Conservation (phyloP, 2,329 filamentous ascomycete species). For the Claviceps capensis region DNA sequence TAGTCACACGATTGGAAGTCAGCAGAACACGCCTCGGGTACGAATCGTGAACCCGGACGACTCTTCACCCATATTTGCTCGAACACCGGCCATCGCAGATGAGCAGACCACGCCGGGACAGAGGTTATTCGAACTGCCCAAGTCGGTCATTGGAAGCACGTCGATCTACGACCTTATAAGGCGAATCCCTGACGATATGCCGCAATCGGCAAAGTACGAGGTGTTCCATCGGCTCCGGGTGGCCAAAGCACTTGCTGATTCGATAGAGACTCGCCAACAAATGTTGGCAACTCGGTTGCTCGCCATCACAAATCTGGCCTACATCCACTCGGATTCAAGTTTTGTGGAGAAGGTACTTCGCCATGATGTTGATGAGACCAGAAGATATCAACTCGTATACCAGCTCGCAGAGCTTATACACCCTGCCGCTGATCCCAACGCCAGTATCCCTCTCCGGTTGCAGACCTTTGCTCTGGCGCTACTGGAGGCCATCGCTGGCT, state of each 20-base stretch:
- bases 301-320: conserved; percentile 81
- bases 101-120: conserved; percentile 28
- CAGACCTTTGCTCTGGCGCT: conserved; percentile 73
- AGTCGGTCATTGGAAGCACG: conserved; percentile 35
- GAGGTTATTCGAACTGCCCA: conserved; percentile 51
- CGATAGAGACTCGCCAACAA: conserved; percentile 53
- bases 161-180: conserved; percentile 44
- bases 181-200: conserved; percentile 48
- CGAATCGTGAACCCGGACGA: conserved; percentile 23
- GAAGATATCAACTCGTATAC: conserved; percentile 77
- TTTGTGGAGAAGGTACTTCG: conserved; percentile 79
- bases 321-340: conserved; percentile 69
- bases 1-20: conserved; percentile 40
- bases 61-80: conserved; percentile 34
- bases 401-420: conserved; percentile 88
- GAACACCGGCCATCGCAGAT: conserved; percentile 25
- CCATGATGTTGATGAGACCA: conserved; percentile 79
- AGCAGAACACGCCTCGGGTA: conserved; percentile 29
- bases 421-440: conserved; percentile 56
- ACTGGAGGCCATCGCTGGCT: conserved; percentile 73
- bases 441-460: conserved; percentile 56
- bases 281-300: conserved; percentile 71
- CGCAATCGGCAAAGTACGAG: conserved; percentile 65
- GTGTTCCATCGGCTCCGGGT: conserved; percentile 70
- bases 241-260: conserved; percentile 63